Conservation (phyloP, 805 yeast species). For the Ascoidea rubescens region DNA sequence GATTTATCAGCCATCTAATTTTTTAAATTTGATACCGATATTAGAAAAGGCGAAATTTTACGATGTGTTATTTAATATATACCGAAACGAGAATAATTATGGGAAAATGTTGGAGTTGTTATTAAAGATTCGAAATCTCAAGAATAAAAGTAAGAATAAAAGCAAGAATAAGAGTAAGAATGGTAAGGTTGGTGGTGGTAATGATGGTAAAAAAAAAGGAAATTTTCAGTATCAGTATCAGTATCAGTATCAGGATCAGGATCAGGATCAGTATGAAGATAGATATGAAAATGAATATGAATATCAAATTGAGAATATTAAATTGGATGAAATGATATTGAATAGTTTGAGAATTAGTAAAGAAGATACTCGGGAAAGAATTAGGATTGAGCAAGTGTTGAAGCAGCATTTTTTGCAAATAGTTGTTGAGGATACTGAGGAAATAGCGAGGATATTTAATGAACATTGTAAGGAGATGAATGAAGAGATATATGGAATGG, state of each 20-base stretch:
- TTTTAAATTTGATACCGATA: constrained; percentile 31
- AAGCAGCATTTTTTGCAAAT: background rate
- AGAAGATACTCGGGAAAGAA: no score
- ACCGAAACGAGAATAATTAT: constrained; percentile 36
- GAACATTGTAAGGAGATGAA: constrained; percentile 1
- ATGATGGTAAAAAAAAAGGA: no score
- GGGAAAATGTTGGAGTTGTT: constrained; percentile 42
- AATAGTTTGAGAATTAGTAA: no score
- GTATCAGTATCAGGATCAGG: no score
- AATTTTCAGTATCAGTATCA: no score
- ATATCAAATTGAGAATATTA: background rate
- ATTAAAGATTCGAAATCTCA: constrained; percentile 16
- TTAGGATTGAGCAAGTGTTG: background rate
- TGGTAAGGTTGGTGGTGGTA: constrained; percentile 10
- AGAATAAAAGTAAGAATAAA: constrained; percentile 8
- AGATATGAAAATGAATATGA: constrained; percentile 1
- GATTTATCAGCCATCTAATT: constrained; percentile 43
- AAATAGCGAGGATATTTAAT: constrained; percentile 2
- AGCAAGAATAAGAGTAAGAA: constrained; percentile 11
- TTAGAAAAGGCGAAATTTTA: constrained; percentile 42
- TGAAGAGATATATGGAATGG: constrained; percentile 2
- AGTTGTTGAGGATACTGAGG: constrained; percentile 1
- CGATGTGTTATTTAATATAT: constrained; percentile 44
- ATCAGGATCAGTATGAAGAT: background rate
- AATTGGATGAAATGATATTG: background rate